Conservation (phyloP, 2,329 filamentous ascomycete species). For the Diaporthe velutina region DNA sequence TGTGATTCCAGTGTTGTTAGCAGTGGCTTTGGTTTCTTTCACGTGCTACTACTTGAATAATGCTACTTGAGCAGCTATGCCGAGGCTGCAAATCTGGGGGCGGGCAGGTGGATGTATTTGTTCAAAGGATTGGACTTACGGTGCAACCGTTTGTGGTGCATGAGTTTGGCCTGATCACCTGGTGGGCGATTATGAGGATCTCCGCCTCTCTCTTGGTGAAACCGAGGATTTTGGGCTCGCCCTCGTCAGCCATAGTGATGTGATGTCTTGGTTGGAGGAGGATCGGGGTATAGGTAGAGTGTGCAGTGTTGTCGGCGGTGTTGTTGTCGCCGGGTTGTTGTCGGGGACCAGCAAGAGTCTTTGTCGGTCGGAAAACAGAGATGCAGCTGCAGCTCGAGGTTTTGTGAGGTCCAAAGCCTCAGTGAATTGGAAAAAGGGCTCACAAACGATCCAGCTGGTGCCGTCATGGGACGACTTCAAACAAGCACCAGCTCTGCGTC, state of each 20-base stretch:
- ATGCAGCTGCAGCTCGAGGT: background rate
- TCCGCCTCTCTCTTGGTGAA: slow-evolving; percentile 11
- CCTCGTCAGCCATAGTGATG: background rate
- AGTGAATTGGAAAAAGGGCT: background rate
- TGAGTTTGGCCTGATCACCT: background rate
- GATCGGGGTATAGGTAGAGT: background rate
- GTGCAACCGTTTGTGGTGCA: background rate
- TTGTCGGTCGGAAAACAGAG: background rate
- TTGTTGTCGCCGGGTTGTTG: too few species aligned
- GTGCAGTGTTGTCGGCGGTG: background rate
- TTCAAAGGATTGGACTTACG: background rate
- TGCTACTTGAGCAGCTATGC: background rate
- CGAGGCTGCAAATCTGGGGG: background rate
- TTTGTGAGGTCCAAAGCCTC: background rate
- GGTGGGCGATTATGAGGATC: background rate
- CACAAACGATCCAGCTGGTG: background rate
- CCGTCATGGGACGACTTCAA: background rate
- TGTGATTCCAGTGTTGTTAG: background rate
- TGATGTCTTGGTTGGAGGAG: background rate
- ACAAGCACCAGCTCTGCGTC: background rate
- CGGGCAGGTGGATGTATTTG: background rate
- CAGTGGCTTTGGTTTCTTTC: background rate
- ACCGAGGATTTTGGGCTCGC: background rate
- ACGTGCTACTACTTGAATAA: background rate
- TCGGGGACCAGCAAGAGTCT: background rate